Evolutionary conservation across 805 yeast species (phyloP), one percentile per base, ranked within the genome.

Genomic region (Barnettozyma pratensis): DNA sequence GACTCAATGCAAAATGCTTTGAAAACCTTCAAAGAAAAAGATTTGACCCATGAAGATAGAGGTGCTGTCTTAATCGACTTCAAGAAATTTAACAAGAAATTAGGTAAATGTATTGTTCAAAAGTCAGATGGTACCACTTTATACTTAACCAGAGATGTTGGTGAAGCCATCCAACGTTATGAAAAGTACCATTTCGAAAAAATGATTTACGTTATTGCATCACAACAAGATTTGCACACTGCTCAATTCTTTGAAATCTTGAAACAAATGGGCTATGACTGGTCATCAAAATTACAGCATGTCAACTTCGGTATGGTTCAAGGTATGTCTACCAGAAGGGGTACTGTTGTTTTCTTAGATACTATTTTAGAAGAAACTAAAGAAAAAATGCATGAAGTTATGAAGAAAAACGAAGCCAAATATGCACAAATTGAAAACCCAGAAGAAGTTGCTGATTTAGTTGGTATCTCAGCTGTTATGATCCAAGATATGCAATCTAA

Each of bases 401-500:
- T 94, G 98, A 81, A 85, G 71, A 83, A 83, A 72, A 94, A 92
- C 69, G 89, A 84, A 67, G 83, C 76, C 57, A 94, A 94, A 71
- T 94, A 90, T 65, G 84, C 92, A 9, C 96, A 89, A 72, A 88
- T 92, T 58, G 94, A 85, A 64, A 80, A 91, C 65, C 99, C 98
- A 35, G 97, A 92, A 51, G 81, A 81, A 66, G 86, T 94, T 62
- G 98, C 99, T 50, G 98, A 94, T 69, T 76, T 89, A 61, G 83
- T 94, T 51, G 99, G 99, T 66, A 86, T 94, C 50, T 85, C 97
- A 31, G 99, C 99, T 6, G 96, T 94, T 52, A 91, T 94, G 96
- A 87, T 94, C 63, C 99, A 94, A 77, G 99, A 94, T 70, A 91
- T 94, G 98, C 95, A 88, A 71, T 83, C 96, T 52, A 94, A 94